Evolutionary conservation across 371 early-diverging fungal species (phyloP).

Genomic region (Mucor ambiguus): DNA sequence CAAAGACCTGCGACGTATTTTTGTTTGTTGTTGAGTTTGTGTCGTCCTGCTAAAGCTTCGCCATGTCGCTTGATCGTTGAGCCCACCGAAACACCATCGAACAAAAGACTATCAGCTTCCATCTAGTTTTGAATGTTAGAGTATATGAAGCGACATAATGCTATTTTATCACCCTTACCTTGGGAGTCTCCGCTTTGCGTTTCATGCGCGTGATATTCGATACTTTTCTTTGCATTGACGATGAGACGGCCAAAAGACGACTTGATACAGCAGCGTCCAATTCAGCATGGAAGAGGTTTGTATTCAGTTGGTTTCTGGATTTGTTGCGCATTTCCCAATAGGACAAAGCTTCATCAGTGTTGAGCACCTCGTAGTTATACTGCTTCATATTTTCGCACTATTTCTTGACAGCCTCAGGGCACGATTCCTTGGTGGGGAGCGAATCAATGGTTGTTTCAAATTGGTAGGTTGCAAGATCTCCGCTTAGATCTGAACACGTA

Average conservation of each 20-base stretch:
- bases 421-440: slow-evolving; percentile 2
- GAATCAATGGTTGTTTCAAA: slow-evolving; percentile 4
- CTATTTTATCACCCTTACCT: slow-evolving; percentile 3
- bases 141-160: slow-evolving; percentile 4
- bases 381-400: slow-evolving; percentile 1
- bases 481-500: slow-evolving; percentile 2
- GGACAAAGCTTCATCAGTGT: too few species aligned
- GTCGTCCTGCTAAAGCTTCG: too few species aligned
- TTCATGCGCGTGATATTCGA: slow-evolving; percentile 1
- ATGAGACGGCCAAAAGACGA: slow-evolving; percentile 1
- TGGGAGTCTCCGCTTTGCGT: not conserved
- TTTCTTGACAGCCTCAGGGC: slow-evolving; percentile 2
- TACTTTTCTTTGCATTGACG: slow-evolving; percentile 3
- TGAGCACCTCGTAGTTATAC: too few species aligned
- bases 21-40: too few species aligned
- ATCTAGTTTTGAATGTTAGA: too few species aligned
- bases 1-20: too few species aligned
- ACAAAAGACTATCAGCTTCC: too few species aligned
- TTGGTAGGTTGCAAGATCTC: slow-evolving; percentile 1
- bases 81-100: too few species aligned
- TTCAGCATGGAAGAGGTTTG: not conserved
- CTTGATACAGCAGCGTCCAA: not conserved
- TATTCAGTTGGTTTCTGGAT: too few species aligned
- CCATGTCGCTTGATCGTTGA: too few species aligned
- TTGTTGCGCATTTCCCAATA: too few species aligned